phyloP scores from a whole-genome alignment of 495 filamentous ascomycete species.

The Lasiosphaeris hirsuta region DNA sequence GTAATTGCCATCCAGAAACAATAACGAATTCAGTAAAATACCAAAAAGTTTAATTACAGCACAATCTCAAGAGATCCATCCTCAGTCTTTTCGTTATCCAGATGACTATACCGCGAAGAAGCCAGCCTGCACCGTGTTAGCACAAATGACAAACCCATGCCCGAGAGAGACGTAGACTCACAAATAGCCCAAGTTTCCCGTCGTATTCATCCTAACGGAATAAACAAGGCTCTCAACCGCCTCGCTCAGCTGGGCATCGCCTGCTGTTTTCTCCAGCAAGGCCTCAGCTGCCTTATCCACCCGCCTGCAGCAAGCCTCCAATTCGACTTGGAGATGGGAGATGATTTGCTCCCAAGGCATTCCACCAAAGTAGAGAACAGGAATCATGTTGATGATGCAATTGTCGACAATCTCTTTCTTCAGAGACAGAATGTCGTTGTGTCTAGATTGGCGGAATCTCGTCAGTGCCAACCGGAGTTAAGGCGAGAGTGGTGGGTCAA shows the following conservation, averaged over 20 bases:
- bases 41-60: background rate
- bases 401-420: slow-evolving; percentile 8
- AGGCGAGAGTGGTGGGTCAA: background rate
- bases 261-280: background rate
- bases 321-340: background rate
- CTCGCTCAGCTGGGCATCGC: background rate
- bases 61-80: background rate
- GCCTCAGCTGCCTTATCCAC: background rate
- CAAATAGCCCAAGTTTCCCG: background rate
- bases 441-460: background rate
- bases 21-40: no score
- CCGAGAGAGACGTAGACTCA: background rate
- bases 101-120: background rate
- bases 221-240: background rate
- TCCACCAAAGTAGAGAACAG: slow-evolving; percentile 4
- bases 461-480: background rate
- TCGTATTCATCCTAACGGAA: background rate
- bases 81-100: background rate
- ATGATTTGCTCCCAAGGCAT: slow-evolving; percentile 7
- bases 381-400: slow-evolving; percentile 7
- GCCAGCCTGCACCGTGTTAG: background rate
- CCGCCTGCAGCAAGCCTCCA: background rate
- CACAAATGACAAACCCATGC: background rate
- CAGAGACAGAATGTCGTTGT: slow-evolving; percentile 14
- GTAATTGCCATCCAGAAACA: background rate